Base-by-base conservation (phyloP, 257 asterid genomes). In the Fraxinus quadrangulata region DNA sequence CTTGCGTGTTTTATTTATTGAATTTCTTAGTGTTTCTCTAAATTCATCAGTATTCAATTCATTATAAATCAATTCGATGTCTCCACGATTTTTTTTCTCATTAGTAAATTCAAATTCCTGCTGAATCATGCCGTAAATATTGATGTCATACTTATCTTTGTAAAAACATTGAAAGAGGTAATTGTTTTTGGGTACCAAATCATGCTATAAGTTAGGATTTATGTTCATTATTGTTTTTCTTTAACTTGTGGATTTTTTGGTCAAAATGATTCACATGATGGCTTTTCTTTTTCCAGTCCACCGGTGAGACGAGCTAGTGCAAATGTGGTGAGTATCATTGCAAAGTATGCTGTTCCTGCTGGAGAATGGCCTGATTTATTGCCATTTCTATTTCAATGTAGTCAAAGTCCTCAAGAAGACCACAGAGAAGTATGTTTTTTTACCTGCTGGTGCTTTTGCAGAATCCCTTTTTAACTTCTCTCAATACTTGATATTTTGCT, bases 331-430 rank as follows among this genome's bases (percentile, higher is more conserved):
- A 96, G 99, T 82, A 92, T 96, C 51, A 84, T 96, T 70, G 98
- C 99, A 33, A 96, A 96, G 80, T 96, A 93, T 87, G 97, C 98
- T 11, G 98, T 96, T 74, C 98, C 99, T 37, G 85, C 94, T 67
- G 98, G 99, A 71, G 99, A 96, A 83, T 96, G 99, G 99, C 91
- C 97, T 73, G 98, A 96, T 84, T 85, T 96, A 79, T 83, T 96
- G 87, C 99, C 99, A 23, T 96, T 90, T 86, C 87, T 96, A 59
- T 95, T 96, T 81, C 97, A 96, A 81, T 93, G 97, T 79, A 93
- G 98, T 86, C 98, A 90, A 81, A 96, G 99, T 79, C 86, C 86
- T 14, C 97, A 93, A 75, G 99, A 93, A 87, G 99, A 96, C 80
- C 99, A 96, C 49, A 89, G 97, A 90, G 99, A 96, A 89, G 99